These are phyloP conservation scores for Cryptococcus sp. DNA, from an alignment of 1,284 basidiomycete species.

Conservation along the genomic window DNA sequence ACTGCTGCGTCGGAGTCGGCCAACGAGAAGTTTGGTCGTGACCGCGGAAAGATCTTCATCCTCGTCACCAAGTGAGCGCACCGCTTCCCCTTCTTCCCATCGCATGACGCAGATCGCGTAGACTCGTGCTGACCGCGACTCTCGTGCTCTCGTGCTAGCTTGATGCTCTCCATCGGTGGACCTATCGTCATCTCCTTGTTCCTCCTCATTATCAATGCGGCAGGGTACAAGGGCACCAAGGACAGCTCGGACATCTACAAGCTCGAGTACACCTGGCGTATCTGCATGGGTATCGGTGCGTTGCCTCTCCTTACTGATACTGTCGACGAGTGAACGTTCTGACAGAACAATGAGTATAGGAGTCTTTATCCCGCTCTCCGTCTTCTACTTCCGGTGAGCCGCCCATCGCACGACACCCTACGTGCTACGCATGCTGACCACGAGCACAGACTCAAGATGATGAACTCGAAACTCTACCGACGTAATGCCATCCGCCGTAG, in stretches of 20 bases:
- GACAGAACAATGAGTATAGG: conserved; percentile 29
- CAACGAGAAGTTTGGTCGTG: conserved; percentile 66
- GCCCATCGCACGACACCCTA: background rate
- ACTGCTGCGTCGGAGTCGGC: conserved; percentile 70
- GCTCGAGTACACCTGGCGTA: conserved; percentile 71
- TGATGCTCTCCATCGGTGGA: conserved; percentile 60
- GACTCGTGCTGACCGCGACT: background rate
- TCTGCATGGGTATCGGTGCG: conserved; percentile 66
- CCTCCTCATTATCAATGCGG: conserved; percentile 63
- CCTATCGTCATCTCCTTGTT: conserved; percentile 71
- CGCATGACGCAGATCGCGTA: background rate
- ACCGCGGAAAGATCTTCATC: conserved; percentile 71
- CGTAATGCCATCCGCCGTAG: conserved; percentile 66
- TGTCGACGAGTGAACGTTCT: too few species aligned
- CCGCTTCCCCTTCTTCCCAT: background rate
- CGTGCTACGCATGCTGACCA: too few species aligned
- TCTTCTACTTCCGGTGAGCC: conserved; percentile 57
- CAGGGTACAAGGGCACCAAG: conserved; percentile 29
- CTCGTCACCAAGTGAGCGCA: conserved; percentile 65
- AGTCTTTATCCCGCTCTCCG: conserved; percentile 66
- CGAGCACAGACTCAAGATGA: conserved; percentile 69
- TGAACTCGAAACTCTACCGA: conserved; percentile 67
- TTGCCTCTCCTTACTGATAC: too few species aligned
- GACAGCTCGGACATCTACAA: conserved; percentile 66
- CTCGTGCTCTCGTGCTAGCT: conserved; percentile 17